Conservation (phyloP, 768 basidiomycete genomes). For the Holtermanniella nyarrowii region DNA sequence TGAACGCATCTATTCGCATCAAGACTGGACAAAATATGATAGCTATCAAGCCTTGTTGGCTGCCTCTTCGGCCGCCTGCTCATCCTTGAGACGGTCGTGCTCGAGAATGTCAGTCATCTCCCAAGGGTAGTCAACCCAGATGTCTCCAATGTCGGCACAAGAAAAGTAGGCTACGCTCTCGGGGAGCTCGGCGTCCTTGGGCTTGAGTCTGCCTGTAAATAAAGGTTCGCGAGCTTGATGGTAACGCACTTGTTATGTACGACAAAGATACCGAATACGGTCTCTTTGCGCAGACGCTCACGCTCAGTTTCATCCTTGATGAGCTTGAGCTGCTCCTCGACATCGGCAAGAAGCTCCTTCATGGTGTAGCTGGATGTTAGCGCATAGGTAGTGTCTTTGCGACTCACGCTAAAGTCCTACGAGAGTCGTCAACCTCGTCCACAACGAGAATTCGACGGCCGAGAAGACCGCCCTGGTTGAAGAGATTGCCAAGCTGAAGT, state of each 20-base stretch:
- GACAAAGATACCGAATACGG: slow-evolving; percentile 85
- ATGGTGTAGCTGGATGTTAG: slow-evolving; percentile 62
- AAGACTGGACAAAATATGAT: too few relatives aligned
- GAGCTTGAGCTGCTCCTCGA: slow-evolving; percentile 49
- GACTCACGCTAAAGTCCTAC: slow-evolving; percentile 70
- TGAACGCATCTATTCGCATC: not conserved
- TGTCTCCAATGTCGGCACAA: slow-evolving; percentile 54
- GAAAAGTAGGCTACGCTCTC: slow-evolving; percentile 61
- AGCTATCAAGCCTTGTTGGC: not conserved
- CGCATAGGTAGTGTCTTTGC: slow-evolving; percentile 4
- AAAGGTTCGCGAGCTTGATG: not conserved
- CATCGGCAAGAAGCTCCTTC: slow-evolving; percentile 78
- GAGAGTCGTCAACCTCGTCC: slow-evolving; percentile 45
- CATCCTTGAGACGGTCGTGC: slow-evolving; percentile 15
- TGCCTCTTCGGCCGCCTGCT: not conserved
- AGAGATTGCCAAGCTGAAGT: slow-evolving; percentile 40
- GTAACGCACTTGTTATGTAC: slow-evolving; percentile 44
- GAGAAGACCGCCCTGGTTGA: slow-evolving; percentile 48
- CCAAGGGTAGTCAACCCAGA: slow-evolving; percentile 45
- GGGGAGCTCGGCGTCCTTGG: slow-evolving; percentile 68
- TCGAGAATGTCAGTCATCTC: slow-evolving; percentile 33
- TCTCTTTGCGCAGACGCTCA: slow-evolving; percentile 62
- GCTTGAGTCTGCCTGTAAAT: slow-evolving; percentile 62
- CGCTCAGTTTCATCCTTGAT: slow-evolving; percentile 61
- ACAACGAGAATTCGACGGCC: slow-evolving; percentile 76